These are phyloP conservation scores for Casuarina cunninghamiana DNA, from an alignment of 306 rosid species.

Conservation along the genomic window DNA sequence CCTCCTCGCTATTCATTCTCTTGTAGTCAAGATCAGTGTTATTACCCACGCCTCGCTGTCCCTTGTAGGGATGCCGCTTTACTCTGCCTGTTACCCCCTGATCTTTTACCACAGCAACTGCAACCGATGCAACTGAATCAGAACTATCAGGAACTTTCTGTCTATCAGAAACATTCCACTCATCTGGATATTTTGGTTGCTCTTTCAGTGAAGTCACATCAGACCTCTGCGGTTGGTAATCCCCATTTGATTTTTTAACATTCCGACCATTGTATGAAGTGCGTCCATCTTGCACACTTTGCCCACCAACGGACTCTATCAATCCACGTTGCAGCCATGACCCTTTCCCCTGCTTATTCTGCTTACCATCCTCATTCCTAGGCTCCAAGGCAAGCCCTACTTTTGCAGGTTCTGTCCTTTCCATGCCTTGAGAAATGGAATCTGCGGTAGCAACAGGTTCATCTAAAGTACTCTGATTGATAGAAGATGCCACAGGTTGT, in stretches of 20 bases:
- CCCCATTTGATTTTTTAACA: constrained; percentile 42
- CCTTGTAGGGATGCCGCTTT: constrained; percentile 55
- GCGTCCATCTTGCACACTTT: constrained; percentile 49
- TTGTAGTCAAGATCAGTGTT: constrained; percentile 56
- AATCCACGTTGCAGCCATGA: constrained; percentile 71
- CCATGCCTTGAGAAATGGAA: constrained; percentile 44
- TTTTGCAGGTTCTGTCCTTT: constrained; percentile 43
- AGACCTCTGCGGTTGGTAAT: constrained; percentile 39
- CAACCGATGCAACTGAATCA: constrained; percentile 41
- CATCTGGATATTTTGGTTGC: constrained; percentile 44
- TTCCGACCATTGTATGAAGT: constrained; percentile 38
- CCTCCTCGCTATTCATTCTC: constrained; percentile 38
- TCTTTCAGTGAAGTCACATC: constrained; percentile 44
- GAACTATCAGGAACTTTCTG: constrained; percentile 39
- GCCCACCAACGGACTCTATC: constrained; percentile 42
- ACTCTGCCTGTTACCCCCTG: constrained; percentile 53
- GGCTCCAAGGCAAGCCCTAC: constrained; percentile 50
- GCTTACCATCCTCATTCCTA: constrained; percentile 55
- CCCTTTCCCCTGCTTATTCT: constrained; percentile 70
- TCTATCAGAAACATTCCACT: constrained; percentile 51
- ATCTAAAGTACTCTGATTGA: constrained; percentile 41
- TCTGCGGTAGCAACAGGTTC: constrained; percentile 43
- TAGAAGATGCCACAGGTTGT: constrained; percentile 38
- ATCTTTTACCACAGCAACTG: constrained; percentile 46
- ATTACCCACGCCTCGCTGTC: constrained; percentile 51